Evolutionary conservation across 208 protist genomes (phyloP).

Genomic region (Wallacemonas sp.): DNA sequence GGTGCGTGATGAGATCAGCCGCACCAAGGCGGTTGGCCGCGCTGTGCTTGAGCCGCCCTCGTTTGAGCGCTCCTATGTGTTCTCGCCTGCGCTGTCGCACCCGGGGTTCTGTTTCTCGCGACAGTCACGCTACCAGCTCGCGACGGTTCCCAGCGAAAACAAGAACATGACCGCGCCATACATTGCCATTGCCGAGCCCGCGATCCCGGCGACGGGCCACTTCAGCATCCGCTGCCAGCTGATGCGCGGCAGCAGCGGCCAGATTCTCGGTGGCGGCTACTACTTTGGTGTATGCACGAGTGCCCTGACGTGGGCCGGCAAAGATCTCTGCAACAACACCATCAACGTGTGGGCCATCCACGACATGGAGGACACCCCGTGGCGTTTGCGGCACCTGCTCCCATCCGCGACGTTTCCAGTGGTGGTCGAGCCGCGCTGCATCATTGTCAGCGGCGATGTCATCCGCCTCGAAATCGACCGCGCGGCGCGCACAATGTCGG

Average conservation of each 20-base stretch:
- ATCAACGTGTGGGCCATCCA: constrained; percentile 89
- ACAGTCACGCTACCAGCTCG: constrained; percentile 75
- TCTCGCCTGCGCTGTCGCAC: constrained; percentile 74
- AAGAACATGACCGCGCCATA: constrained; percentile 70
- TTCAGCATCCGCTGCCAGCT: constrained; percentile 84
- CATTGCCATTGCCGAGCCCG: constrained; percentile 88
- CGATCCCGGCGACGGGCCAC: constrained; percentile 46
- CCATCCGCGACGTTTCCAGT: constrained; percentile 55
- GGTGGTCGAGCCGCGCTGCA: constrained; percentile 76
- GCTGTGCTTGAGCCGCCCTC: constrained; percentile 33
- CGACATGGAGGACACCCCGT: constrained; percentile 87
- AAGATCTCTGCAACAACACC: constrained; percentile 61
- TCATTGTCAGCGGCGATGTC: constrained; percentile 88
- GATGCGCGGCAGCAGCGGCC: constrained; percentile 76
- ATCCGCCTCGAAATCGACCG: constrained; percentile 85
- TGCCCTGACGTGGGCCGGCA: constrained; percentile 68
- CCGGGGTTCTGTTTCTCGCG: constrained; percentile 66
- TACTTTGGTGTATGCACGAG: constrained; percentile 84
- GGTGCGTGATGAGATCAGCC: constrained; percentile 6
- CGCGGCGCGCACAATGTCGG: constrained; percentile 72
- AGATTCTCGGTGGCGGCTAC: constrained; percentile 91
- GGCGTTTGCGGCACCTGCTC: constrained; percentile 78
- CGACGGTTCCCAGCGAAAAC: constrained; percentile 69
- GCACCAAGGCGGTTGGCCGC: constrained; percentile 10
- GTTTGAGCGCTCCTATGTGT: constrained; percentile 66